Evolutionary conservation across 1,284 basidiomycete genomes (phyloP).

Genomic region (Vanrija pseudolonga): DNA sequence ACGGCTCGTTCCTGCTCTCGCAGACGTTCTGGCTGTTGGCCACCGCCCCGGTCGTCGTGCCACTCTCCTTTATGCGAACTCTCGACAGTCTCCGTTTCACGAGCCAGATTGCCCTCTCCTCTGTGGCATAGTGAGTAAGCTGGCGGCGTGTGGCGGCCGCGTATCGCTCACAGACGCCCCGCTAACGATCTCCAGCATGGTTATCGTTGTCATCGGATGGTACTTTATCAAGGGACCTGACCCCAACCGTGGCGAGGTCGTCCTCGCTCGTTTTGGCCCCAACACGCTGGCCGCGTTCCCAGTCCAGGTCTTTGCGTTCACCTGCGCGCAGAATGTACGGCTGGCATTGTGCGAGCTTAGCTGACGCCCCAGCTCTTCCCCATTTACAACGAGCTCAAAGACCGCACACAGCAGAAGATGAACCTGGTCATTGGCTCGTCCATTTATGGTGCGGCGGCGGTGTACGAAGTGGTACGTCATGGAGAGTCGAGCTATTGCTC

Average conservation of each 20-base stretch:
- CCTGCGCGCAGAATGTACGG: slow-evolving; percentile 80
- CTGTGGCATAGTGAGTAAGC: slow-evolving; percentile 61
- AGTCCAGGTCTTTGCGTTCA: slow-evolving; percentile 92
- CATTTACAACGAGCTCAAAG: slow-evolving; percentile 85
- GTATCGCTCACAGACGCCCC: background rate
- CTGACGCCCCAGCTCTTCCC: slow-evolving; percentile 65
- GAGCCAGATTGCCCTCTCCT: slow-evolving; percentile 47
- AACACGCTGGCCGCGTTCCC: slow-evolving; percentile 67
- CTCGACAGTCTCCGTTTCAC: slow-evolving; percentile 61
- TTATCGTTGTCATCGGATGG: slow-evolving; percentile 59
- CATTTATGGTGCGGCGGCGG: slow-evolving; percentile 72
- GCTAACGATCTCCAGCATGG: slow-evolving; percentile 51
- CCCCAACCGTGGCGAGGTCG: slow-evolving; percentile 41
- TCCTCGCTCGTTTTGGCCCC: slow-evolving; percentile 35
- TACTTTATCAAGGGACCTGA: slow-evolving; percentile 44
- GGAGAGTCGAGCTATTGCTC: background rate
- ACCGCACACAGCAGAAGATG: slow-evolving; percentile 76
- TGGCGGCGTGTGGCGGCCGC: background rate
- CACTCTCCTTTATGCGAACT: slow-evolving; percentile 79
- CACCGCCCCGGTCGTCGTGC: slow-evolving; percentile 77
- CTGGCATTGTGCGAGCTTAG: slow-evolving; percentile 39
- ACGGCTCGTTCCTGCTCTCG: slow-evolving; percentile 61
- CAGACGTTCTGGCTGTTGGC: slow-evolving; percentile 78
- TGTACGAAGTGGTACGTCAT: slow-evolving; percentile 60
- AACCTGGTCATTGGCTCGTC: slow-evolving; percentile 81